Conservation (phyloP, 345 rosid species). For the Rhodomyrtus tomentosa region DNA sequence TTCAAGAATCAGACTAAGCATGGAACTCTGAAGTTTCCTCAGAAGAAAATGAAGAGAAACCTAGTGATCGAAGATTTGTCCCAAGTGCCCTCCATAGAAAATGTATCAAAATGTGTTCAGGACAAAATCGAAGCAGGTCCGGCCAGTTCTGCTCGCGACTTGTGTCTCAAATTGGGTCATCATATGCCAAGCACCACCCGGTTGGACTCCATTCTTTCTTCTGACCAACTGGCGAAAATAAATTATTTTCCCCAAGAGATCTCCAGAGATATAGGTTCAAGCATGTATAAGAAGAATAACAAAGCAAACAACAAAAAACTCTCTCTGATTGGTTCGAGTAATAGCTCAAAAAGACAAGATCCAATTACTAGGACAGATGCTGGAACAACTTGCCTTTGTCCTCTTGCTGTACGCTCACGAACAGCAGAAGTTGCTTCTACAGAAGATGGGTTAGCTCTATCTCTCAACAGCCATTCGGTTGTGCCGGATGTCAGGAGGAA, state of each 20-base stretch:
- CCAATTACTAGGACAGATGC: not conserved
- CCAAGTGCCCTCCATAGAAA: not conserved
- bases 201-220: not conserved
- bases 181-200: not conserved
- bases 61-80: not conserved
- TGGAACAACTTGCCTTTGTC: not conserved
- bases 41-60: not conserved
- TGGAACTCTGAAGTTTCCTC: not conserved
- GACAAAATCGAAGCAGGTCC: not conserved
- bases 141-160: not conserved
- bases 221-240: not conserved
- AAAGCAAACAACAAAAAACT: not conserved
- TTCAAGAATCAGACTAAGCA: not conserved
- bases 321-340: not conserved
- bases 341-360: not conserved
- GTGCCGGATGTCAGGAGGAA: not conserved
- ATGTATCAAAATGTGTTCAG: not conserved
- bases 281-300: not conserved
- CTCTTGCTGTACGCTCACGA: not conserved
- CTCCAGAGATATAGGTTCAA: not conserved
- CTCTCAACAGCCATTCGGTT: not conserved
- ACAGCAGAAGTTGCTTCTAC: not conserved
- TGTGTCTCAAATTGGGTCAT: not conserved
- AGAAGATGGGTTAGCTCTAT: not conserved
- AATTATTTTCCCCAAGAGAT: not conserved